Percentiles rank a stretch among this genome's conserved stretches.
Conservation (phyloP, 2,329 filamentous ascomycete species). For the Aspergillus carbonarius region DNA sequence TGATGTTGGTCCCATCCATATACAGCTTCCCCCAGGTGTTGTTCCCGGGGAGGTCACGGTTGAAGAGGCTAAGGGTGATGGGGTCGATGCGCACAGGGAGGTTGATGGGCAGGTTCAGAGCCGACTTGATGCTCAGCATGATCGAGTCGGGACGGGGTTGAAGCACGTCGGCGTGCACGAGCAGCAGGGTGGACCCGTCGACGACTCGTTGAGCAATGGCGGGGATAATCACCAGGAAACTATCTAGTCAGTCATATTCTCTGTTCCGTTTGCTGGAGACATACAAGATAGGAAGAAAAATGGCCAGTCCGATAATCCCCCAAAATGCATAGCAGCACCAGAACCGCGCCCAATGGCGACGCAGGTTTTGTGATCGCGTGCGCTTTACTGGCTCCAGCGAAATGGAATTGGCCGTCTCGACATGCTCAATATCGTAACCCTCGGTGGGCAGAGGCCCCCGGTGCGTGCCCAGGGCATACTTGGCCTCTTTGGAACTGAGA, state of each 20-base stretch:
- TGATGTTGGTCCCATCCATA: constrained; percentile 26
- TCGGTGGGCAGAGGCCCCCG: constrained; percentile 29
- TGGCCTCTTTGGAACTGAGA: constrained; percentile 28
- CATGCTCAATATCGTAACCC: constrained; percentile 24
- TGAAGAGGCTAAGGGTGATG: constrained; percentile 35
- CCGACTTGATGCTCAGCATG: constrained; percentile 34
- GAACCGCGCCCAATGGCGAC: constrained; percentile 39
- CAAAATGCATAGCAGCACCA: constrained; percentile 40
- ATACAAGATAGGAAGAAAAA: constrained; percentile 43
- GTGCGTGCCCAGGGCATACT: constrained; percentile 31
- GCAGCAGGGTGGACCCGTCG: constrained; percentile 36
- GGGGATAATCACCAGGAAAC: constrained; percentile 43
- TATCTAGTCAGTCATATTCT: constrained; percentile 17
- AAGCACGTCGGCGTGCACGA: constrained; percentile 36
- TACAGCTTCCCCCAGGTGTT: constrained; percentile 30
- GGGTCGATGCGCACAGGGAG: constrained; percentile 40
- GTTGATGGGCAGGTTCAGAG: constrained; percentile 36
- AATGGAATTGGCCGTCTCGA: constrained; percentile 29
- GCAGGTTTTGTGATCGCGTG: constrained; percentile 28
- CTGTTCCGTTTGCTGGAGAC: constrained; percentile 10
- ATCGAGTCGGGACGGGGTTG: constrained; percentile 35
- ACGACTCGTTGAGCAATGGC: constrained; percentile 42
- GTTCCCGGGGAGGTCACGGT: constrained; percentile 26
- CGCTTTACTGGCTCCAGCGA: constrained; percentile 25
- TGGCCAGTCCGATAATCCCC: constrained; percentile 38